These are phyloP conservation scores for Neonectria hederae DNA, from an alignment of 2,329 filamentous ascomycete species.

Conservation along the genomic window DNA sequence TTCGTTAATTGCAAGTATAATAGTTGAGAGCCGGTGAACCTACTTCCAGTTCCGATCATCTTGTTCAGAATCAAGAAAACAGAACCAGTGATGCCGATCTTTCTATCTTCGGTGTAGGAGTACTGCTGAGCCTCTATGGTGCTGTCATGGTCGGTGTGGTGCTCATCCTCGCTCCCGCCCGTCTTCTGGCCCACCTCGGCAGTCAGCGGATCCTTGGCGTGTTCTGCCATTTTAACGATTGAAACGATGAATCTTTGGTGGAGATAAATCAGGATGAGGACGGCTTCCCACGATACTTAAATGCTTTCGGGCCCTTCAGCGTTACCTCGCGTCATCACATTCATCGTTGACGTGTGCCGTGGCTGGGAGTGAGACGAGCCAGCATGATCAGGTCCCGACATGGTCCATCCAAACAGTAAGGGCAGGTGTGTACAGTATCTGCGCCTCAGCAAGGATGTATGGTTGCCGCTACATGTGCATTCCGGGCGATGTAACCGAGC, in stretches of 20 bases:
- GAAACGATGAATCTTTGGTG: neutral
- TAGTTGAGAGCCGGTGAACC: constrained; percentile 27
- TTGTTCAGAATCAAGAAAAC: constrained; percentile 66
- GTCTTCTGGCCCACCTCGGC: constrained; percentile 2
- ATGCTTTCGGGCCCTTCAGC: neutral
- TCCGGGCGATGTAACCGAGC: constrained; percentile 10
- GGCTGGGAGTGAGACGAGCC: neutral
- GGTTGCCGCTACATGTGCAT: neutral
- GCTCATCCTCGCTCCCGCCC: constrained; percentile 33
- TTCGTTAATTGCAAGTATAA: neutral
- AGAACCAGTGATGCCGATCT: constrained; percentile 62
- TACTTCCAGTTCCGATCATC: constrained; percentile 68
- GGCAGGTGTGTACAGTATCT: neutral
- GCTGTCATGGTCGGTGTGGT: constrained; percentile 31
- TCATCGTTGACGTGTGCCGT: constrained; percentile 5
- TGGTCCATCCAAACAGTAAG: constrained; percentile 1
- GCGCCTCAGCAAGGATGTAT: constrained; percentile 1
- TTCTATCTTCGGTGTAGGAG: constrained; percentile 53
- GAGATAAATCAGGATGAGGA: neutral
- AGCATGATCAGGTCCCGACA: neutral
- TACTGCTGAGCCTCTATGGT: constrained; percentile 54
- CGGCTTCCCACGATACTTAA: neutral
- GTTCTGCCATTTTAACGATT: constrained; percentile 26
- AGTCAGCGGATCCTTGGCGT: constrained; percentile 12
- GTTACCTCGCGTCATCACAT: constrained; percentile 9